Evolutionary conservation across 345 rosid species (phyloP), one percentile per base, ranked within the genome.

Genomic region (Balakata baccata): DNA sequence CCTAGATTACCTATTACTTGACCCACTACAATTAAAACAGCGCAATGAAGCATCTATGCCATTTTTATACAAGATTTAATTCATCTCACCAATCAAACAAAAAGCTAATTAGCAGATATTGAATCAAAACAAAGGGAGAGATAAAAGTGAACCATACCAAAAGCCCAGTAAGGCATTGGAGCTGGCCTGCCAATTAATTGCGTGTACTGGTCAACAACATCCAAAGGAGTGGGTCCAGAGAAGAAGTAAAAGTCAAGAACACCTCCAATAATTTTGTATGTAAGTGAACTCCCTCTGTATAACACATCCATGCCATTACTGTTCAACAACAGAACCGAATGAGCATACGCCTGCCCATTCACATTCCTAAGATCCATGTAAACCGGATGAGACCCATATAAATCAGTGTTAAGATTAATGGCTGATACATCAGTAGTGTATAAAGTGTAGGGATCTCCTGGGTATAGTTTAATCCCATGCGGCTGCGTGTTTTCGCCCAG

Each of bases 291-390:
- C 8, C 98, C 98, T 70, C 77, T 86, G 64, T 92, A 95, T 65
- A 92, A 89, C 51, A 95, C 93, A 81, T 92, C 98, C 99, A 95
- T 95, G 37, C 97, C 99, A 77, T 95, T 95, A 74, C 98, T 95
- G 78, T 90, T 95, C 43, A 95, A 83, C 70, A 92, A 67, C 77
- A 95, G 78, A 66, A 95, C 98, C 16, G 86, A 94, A 67, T 92
- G 99, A 0, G 97, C 95, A 34, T 43, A 75, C 3, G 90, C 75
- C 63, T 81, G 57, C 13, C 96, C 97, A 11, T 81, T 84, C 65
- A 78, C 95, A 77, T 92, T 92, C 75, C 99, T 85, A 56, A 95
- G 92, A 84, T 95, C 98, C 98, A 95, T 92, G 62, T 92, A 92
- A 61, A 95, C 86, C 45, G 98, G 98, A 74, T 95, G 99, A 0